A percentile compares a stretch with the other conserved stretches of the same genome.
phyloP scores from a whole-genome alignment of 805 yeast species.

The Candida pseudofarinosa region DNA sequence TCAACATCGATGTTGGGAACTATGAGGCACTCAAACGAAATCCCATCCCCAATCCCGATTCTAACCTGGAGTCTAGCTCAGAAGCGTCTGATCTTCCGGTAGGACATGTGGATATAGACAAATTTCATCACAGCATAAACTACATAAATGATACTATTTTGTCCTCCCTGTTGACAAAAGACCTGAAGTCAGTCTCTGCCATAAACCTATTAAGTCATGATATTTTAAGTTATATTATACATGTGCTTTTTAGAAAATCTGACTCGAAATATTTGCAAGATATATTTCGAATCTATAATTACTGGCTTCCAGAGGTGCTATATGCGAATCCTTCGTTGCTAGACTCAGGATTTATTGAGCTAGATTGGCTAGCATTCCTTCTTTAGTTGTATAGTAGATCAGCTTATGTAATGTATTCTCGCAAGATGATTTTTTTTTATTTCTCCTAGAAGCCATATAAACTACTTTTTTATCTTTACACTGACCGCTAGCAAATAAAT shows the following conservation, averaged over 20 bases:
- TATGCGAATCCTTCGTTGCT: conserved; percentile 39
- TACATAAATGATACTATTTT: conserved; percentile 19
- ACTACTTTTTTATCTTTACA: background rate
- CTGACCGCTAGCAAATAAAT: background rate
- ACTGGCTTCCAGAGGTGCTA: conserved; percentile 39
- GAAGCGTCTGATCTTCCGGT: conserved; percentile 19
- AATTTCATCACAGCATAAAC: conserved; percentile 26
- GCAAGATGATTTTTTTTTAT: background rate
- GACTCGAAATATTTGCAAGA: conserved; percentile 13
- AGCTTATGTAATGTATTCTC: conserved; percentile 7
- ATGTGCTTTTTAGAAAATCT: conserved; percentile 22
- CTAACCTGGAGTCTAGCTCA: background rate
- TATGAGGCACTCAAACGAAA: conserved; percentile 37
- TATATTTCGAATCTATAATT: conserved; percentile 34
- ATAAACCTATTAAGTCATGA: conserved; percentile 31
- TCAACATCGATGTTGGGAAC: conserved; percentile 41
- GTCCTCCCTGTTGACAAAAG: conserved; percentile 13
- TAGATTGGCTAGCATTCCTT: conserved; percentile 37
- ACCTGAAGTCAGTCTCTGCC: conserved; percentile 15
- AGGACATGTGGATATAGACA: conserved; percentile 33
- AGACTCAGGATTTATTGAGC: conserved; percentile 28
- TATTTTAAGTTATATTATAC: conserved; percentile 27
- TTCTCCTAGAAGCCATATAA: too few species aligned
- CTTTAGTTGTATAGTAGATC: conserved; percentile 14
- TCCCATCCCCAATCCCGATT: conserved; percentile 11